Evolutionary conservation across 2,329 filamentous ascomycete genomes (phyloP).

Genomic region (Trichoderma guizhouense): DNA sequence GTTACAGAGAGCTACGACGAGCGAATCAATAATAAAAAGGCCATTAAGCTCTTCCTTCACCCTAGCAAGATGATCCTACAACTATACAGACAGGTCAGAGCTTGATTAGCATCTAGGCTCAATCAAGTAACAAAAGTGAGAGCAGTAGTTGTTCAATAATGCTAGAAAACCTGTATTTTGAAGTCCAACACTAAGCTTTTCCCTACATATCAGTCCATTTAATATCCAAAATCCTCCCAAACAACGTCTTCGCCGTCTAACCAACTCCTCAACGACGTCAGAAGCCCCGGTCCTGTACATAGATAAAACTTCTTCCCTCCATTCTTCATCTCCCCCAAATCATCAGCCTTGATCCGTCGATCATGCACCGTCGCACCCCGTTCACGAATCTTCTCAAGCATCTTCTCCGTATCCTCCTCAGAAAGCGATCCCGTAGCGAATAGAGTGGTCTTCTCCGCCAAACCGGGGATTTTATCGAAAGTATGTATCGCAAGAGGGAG

Average conservation of each 20-base stretch:
- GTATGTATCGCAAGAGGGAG: slow-evolving; percentile 58
- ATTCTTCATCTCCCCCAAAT: slow-evolving; percentile 41
- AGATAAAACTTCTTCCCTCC: slow-evolving; percentile 48
- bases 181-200: not conserved
- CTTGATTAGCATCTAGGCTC: not conserved
- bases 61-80: no score
- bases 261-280: slow-evolving; percentile 47
- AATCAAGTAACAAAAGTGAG: not conserved
- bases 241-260: slow-evolving; percentile 51
- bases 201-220: slow-evolving; percentile 1
- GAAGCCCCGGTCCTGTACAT: slow-evolving; percentile 45
- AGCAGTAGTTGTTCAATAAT: not conserved
- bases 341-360: slow-evolving; percentile 39
- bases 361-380: slow-evolving; percentile 34
- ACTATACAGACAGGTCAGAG: no score
- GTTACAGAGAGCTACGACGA: not conserved
- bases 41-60: no score
- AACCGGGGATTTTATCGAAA: slow-evolving; percentile 48
- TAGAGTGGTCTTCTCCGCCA: slow-evolving; percentile 53
- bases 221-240: slow-evolving; percentile 62
- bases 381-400: slow-evolving; percentile 34
- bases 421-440: slow-evolving; percentile 59
- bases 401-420: slow-evolving; percentile 21
- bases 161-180: not conserved
- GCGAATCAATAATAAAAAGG: no score